Percentiles rank a stretch among this genome's conserved stretches.
These are phyloP conservation scores for Magnusiomyces magnusii DNA, from an alignment of 1,139 yeast species.

Conservation along the genomic window DNA sequence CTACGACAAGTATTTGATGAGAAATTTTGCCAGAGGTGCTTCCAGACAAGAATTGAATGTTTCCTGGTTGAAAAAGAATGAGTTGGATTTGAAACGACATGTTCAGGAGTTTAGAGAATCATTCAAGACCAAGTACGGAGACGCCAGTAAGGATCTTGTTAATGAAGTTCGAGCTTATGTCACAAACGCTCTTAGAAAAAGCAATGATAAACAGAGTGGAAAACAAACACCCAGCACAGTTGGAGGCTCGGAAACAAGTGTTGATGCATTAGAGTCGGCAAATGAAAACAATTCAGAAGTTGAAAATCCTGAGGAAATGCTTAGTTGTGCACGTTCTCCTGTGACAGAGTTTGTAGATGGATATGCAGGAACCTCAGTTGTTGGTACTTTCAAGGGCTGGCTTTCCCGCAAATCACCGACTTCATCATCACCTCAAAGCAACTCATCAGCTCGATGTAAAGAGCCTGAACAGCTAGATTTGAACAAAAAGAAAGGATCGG, in stretches of 20 bases:
- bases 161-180: conserved; percentile 60
- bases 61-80: conserved; percentile 95
- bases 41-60: conserved; percentile 93
- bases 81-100: conserved; percentile 85
- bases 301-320: not conserved
- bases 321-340: conserved; percentile 39
- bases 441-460: not conserved
- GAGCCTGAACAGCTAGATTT: not conserved
- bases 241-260: conserved; percentile 2
- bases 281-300: conserved; percentile 6
- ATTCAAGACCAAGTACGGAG: conserved; percentile 67
- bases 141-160: conserved; percentile 72
- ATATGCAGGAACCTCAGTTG: conserved; percentile 44
- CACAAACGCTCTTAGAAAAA: conserved; percentile 21
- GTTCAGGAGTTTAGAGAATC: conserved; percentile 82
- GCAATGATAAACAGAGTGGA: conserved; percentile 12
- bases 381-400: conserved; percentile 64
- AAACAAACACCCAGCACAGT: conserved; percentile 3
- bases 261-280: not conserved
- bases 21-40: conserved; percentile 97
- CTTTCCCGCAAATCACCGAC: conserved; percentile 39
- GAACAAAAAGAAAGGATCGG: too few relatives aligned
- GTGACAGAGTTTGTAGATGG: conserved; percentile 58
- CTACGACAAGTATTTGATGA: conserved; percentile 91
- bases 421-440: conserved; percentile 7